Evolutionary conservation across 139 green algal species (phyloP), one percentile per base, ranked within the genome.

Genomic region (Desmodesmus armatus): DNA sequence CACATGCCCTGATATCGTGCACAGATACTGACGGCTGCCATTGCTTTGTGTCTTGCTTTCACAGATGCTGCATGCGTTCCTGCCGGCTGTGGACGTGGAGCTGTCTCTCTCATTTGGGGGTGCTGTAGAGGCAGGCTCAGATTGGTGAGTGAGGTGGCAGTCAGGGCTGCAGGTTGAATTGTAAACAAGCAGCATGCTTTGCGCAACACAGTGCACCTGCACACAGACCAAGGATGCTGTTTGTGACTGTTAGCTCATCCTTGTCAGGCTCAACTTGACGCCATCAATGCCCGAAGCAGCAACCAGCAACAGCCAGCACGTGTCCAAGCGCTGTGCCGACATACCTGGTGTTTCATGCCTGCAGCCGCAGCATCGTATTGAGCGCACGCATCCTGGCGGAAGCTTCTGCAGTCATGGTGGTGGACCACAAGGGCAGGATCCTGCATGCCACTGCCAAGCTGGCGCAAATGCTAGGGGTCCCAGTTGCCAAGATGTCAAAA

Each of bases 381-480:
- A 49, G 69, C 44, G 44, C 72, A 5, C 72, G 72, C 44, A 13
- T 80, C 44, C 72, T 80, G 72, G 44, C 72, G 49, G 76, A 82
- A 21, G 55, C 49, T 44, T 27, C 23, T 40, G 60, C 58, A 6
- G n/a, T 84, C 1, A 62, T 84, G 77, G 58, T 89, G 43, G 53
- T 86, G 23, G 76, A 86, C 74, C 43, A 47, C 41, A 67, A 84
- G 49, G 75, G 78, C 25, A 37, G 31, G 0, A n/a, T 91, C 1
- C 17, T 27, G 5, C 89, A 86, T 66, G 67, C 37, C 9, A 73
- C 84, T 0, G 5, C 6, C 4, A 47, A 72, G n/a, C 23, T 89
- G 39, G 80, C 74, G 0, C 29, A 5, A 0, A 58, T 88, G 80
- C 75, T 91, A 67, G 88, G 88, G 15, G 82, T 82, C 55, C 21